Evolutionary conservation across 805 yeast species (phyloP), one percentile per base, ranked within the genome.

Genomic region (Kuraishia capsulata): DNA sequence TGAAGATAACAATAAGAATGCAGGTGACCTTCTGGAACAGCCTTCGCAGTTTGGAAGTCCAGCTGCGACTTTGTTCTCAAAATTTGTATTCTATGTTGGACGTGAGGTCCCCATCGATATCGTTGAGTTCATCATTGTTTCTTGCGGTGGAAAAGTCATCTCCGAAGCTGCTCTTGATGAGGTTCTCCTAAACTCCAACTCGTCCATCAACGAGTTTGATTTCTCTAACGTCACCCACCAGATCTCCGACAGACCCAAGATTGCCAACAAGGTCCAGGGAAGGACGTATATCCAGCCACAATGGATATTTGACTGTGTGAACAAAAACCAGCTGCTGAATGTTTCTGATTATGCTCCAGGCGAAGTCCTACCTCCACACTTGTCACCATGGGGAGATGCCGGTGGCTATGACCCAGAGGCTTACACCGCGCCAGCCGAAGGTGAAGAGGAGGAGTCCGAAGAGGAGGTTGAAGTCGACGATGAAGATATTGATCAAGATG

Each of bases 321-420:
- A 92, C 66, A 81, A 82, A 62, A 73, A 76, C 36, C 68, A 73
- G 42, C 68, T 92, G 43, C 67, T 83, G 42, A 76, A 92, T 16
- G 96, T 86, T 18, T 78, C 81, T 39, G 71, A 70, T 39, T 92
- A 92, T 56, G 83, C 94, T 33, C 96, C 96, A 4, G 98, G 98
- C 40, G 97, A 90, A 64, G 67, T 86, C 4, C 69, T 92, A 46
- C 98, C 98, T 33, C 97, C 98, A 28, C 98, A 92, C 62, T 69
- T 92, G 53, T 85, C 96, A 38, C 98, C 98, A 67, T 92, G 98
- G 97, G 97, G 97, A 50, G 98, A 92, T 65, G 74, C 89, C 35
- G 87, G 82, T 50, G 81, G 80, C 39, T 92, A 92, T 64, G 78
- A 90, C 61, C 97, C 98, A 51, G 78, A 71, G 41, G 81, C 75